Evolutionary conservation across 352 stramenopile species (phyloP).

Genomic region (Pythium grandisporangium): DNA sequence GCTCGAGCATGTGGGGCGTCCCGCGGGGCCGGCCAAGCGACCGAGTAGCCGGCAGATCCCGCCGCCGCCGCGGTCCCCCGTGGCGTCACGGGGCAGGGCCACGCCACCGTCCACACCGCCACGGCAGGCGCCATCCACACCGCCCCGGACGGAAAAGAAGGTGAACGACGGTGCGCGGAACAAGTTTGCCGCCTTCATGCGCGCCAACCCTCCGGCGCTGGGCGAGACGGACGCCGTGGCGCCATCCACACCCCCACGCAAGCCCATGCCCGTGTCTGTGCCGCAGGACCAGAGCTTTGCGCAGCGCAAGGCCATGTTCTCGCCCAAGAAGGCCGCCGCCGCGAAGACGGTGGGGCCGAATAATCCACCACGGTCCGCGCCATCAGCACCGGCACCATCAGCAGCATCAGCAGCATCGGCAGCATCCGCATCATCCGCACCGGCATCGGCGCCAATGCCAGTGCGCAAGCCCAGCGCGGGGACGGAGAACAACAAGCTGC

Average conservation of each 20-base stretch:
- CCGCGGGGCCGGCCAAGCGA: constrained; percentile 45
- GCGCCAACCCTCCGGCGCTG: constrained; percentile 44
- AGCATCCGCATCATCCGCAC: too few species aligned
- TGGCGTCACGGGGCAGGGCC: background rate
- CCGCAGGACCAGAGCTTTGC: constrained; percentile 43
- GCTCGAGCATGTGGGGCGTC: constrained; percentile 46
- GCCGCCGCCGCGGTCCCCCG: background rate
- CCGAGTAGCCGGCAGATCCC: constrained; percentile 28
- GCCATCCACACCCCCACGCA: constrained; percentile 2
- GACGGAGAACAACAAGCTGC: constrained; percentile 68
- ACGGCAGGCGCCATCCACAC: constrained; percentile 13
- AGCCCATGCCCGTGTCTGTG: constrained; percentile 10
- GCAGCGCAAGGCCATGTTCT: constrained; percentile 52
- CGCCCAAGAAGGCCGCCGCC: constrained; percentile 15
- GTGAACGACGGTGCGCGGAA: constrained; percentile 31
- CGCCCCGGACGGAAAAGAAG: constrained; percentile 14
- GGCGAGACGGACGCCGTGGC: background rate
- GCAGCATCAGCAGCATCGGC: too few species aligned
- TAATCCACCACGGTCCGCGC: background rate
- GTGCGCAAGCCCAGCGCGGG: constrained; percentile 8
- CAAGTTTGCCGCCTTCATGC: constrained; percentile 80
- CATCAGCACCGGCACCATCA: background rate
- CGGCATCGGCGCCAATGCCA: constrained; percentile 6
- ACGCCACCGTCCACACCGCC: constrained; percentile 1
- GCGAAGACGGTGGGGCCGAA: too few species aligned